These are phyloP conservation scores for Clonostachys rosea DNA, from an alignment of 2,329 filamentous ascomycete species.

Conservation along the genomic window DNA sequence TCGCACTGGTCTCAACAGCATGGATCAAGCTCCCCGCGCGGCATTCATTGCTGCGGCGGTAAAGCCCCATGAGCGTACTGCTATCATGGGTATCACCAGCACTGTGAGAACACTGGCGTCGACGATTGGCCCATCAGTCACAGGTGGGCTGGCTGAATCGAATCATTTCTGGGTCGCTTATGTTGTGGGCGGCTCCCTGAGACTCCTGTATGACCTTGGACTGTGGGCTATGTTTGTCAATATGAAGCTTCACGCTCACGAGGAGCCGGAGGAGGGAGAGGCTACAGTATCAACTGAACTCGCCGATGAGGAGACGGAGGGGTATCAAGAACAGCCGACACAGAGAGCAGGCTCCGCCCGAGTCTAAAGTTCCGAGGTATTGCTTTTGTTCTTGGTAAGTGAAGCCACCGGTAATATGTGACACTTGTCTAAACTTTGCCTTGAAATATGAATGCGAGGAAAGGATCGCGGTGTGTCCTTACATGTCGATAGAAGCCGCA, in stretches of 20 bases:
- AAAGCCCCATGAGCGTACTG: constrained; percentile 59
- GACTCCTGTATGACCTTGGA: constrained; percentile 53
- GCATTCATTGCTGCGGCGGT: constrained; percentile 66
- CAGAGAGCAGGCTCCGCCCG: too few relatives aligned
- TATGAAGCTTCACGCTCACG: constrained; percentile 44
- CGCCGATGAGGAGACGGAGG: neutral
- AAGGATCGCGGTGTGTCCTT: too few relatives aligned
- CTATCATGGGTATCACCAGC: constrained; percentile 65
- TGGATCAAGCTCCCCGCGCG: constrained; percentile 64
- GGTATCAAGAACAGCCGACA: neutral
- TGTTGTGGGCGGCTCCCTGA: constrained; percentile 46
- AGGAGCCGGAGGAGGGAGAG: constrained; percentile 8
- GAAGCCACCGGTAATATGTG: too few relatives aligned
- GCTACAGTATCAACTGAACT: neutral
- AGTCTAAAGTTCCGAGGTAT: too few relatives aligned
- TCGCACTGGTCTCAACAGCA: constrained; percentile 58
- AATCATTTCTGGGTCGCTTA: constrained; percentile 59
- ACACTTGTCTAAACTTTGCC: too few relatives aligned
- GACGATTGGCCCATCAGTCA: constrained; percentile 47
- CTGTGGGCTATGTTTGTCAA: constrained; percentile 56
- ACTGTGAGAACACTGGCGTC: constrained; percentile 57
- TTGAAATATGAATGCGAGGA: too few relatives aligned
- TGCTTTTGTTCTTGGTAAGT: too few relatives aligned
- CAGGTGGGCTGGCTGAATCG: constrained; percentile 47
- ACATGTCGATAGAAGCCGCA: too few relatives aligned